Base-by-base conservation (phyloP, 1,284 basidiomycete species). In the Boletus calvinii region DNA sequence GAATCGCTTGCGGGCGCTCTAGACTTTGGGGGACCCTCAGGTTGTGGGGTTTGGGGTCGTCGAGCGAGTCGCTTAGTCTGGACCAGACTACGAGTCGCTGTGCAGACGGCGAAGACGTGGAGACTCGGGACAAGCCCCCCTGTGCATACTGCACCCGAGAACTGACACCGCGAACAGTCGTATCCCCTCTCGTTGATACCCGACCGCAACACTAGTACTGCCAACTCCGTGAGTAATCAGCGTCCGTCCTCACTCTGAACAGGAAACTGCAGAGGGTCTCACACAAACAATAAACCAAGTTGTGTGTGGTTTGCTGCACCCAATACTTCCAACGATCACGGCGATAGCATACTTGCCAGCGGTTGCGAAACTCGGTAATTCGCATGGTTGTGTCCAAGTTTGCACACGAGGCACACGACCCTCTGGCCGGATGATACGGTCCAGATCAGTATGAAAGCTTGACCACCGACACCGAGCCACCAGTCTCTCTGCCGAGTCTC, bases 1-100 rank as follows among this genome's bases (percentile, higher is more conserved):
- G 42, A 54, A 20, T 48, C 38, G 40, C 40, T 38, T 35, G 52
- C 38, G 56, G 18, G 22, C 50, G 22, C 40, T 37, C 24, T 24
- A 26, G 38, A 32, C 18, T 35, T 32, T 42, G n/a, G 34, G 11
- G 2, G 17, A 30, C 37, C 43, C 45, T 48, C 37, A 34, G 32
- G 34, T 6, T 26, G 13, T n/a, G 31, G n/a, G 48, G 22, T 13
- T 11, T 10, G n/a, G 2, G 13, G 35, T 35, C 39, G 54, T 57
- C 54, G 41, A 58, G 20, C 42, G 22, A 29, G 40, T n/a, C n/a
- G n/a, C n/a, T n/a, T n/a, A n/a, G n/a, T n/a, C n/a, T n/a, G n/a
- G n/a, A n/a, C n/a, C n/a, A n/a, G n/a, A n/a, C n/a, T n/a, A n/a
- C n/a, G n/a, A n/a, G n/a, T n/a, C n/a, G n/a, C n/a, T n/a, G n/a